These are phyloP conservation scores for Conoideocrella luteorostrata DNA, from an alignment of 2,329 filamentous ascomycete species.

Conservation along the genomic window DNA sequence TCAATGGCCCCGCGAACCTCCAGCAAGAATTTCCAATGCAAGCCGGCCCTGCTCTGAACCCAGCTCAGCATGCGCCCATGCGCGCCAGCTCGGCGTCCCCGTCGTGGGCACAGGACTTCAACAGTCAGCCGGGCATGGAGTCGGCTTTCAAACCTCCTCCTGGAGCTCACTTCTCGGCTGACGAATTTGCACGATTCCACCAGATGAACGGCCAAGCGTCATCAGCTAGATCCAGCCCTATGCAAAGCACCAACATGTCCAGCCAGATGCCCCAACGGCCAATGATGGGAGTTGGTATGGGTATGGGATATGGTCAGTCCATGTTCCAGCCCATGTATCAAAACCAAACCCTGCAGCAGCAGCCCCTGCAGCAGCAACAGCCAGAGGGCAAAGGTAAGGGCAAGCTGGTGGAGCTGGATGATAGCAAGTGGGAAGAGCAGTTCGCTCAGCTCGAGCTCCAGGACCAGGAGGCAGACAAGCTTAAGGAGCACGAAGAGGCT, in stretches of 20 bases:
- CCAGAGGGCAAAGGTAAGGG: constrained; percentile 70
- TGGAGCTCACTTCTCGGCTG: constrained; percentile 62
- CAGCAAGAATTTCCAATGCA: constrained; percentile 50
- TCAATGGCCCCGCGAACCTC: constrained; percentile 66
- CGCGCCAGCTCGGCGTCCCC: constrained; percentile 48
- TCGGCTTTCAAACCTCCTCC: constrained; percentile 56
- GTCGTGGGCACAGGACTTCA: constrained; percentile 48
- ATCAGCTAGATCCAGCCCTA: constrained; percentile 47
- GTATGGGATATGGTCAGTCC: constrained; percentile 44
- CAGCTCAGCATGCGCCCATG: constrained; percentile 44
- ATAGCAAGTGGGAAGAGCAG: constrained; percentile 92
- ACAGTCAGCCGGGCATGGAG: constrained; percentile 62
- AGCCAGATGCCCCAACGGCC: constrained; percentile 47
- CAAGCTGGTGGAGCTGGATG: constrained; percentile 89
- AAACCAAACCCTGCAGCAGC: constrained; percentile 39
- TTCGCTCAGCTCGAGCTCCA: constrained; percentile 81
- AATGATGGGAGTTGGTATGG: constrained; percentile 51
- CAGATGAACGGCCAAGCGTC: constrained; percentile 57
- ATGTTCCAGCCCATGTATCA: constrained; percentile 50
- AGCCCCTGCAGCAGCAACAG: constrained; percentile 35
- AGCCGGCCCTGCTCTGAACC: constrained; percentile 41
- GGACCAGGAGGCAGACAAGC: constrained; percentile 41
- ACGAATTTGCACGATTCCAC: constrained; percentile 84
- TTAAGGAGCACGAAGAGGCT: constrained; percentile 52
- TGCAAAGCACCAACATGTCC: constrained; percentile 46